These are phyloP conservation scores for Solanum lignicaule DNA, from an alignment of 257 asterid genomes.

Conservation along the genomic window DNA sequence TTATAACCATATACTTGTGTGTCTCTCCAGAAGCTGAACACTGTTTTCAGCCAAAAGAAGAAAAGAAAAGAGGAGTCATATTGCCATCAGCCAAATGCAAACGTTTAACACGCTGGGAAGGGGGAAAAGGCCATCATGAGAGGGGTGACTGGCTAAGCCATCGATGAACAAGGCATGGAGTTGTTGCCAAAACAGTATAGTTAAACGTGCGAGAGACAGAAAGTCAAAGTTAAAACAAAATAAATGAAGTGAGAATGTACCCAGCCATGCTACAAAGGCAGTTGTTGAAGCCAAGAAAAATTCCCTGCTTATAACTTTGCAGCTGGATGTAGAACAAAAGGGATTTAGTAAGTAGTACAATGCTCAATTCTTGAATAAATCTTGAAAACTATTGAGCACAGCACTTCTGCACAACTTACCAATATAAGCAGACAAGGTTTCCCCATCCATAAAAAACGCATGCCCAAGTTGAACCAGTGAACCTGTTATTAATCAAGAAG, in stretches of 20 bases:
- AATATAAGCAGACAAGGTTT: constrained; percentile 73
- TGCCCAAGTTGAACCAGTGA: constrained; percentile 88
- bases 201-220: background rate
- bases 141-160: background rate
- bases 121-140: background rate
- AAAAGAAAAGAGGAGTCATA: background rate
- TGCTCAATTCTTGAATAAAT: background rate
- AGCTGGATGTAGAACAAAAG: constrained; percentile 34
- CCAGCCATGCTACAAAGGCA: constrained; percentile 62
- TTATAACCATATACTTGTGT: constrained; percentile 45
- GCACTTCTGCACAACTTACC: constrained; percentile 29
- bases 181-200: background rate
- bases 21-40: constrained; percentile 70
- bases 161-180: background rate
- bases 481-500: constrained; percentile 40
- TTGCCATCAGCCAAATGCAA: background rate
- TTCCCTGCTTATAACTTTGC: constrained; percentile 53
- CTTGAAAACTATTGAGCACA: background rate
- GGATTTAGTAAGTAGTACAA: background rate
- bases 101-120: background rate
- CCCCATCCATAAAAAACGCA: constrained; percentile 90
- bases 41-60: constrained; percentile 20
- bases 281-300: constrained; percentile 64
- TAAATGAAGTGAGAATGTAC: constrained; percentile 20
- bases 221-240: background rate